Evolutionary conservation across 2,329 filamentous ascomycete genomes (phyloP), one percentile per base, ranked within the genome.

Genomic region (Fusarium nurragi): DNA sequence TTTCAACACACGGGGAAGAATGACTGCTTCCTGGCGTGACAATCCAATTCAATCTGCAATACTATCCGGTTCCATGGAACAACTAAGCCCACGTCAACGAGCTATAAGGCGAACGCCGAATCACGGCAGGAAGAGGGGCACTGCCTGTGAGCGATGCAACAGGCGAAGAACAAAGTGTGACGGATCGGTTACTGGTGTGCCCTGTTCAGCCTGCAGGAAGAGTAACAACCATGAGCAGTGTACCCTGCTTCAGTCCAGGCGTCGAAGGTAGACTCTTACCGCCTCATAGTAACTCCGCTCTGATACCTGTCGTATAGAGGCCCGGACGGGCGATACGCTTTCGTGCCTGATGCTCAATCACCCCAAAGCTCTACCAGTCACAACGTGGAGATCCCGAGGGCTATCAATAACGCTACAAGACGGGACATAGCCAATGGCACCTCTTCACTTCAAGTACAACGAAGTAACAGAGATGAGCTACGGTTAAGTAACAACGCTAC

Each of bases 251-350:
- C 37, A 58, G 1, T 57, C 41, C 1, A 41, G 1, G 1, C n/a
- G 54, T 4, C 38, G 30, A 16, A 58, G 52, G 37, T 51, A 46
- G 2, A 32, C 0, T 4, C 1, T 1, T 13, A 11, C 9, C 10
- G 0, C 3, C 4, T 1, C 9, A 5, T 3, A 3, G 1, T 1
- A 2, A 3, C 1, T 0, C 2, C 1, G 0, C 2, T 3, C 48
- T 44, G n/a, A 54, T 5, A 0, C 3, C 2, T 1, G 2, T 6
- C 2, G 1, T 12, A 1, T 3, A 58, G 54, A 21, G 41, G 52
- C 0, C 36, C 41, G 0, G 28, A 57, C 19, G 54, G 54, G 4
- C 9, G 54, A 7, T 58, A 57, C 14, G 25, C 14, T 0, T 18
- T 56, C 1, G n/a, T 44, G 3, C 8, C 25, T n/a, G 14, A 3